Evolutionary conservation across 176 grass and related monocot genomes (phyloP), one percentile per base, ranked within the genome.

Genomic region (Lolium perenne): DNA sequence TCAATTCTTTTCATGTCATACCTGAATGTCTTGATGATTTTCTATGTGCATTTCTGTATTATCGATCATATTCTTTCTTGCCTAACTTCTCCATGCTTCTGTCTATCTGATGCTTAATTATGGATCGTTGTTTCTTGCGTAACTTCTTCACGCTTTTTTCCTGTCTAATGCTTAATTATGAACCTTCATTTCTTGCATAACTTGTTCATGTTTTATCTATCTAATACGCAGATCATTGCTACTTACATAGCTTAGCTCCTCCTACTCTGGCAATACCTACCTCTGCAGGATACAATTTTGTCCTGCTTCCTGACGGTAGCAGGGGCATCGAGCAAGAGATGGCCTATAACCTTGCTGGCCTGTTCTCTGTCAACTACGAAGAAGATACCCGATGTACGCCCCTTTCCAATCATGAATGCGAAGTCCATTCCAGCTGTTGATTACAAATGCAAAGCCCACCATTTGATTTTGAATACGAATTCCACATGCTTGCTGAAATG

Each of bases 1-100:
- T 84, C 13, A 22, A 45, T 84, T 80, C 50, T 76, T 66, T 58
- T 58, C 38, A 68, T 85, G 38, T 22, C 15, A 81, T 88, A 18
- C 2, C 54, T 35, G 14, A 51, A 64, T 62, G 8, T 25, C 53
- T 50, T 69, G 43, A 64, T 11, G 46, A 15, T 61, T 60, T 58
- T 70, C 20, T 78, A 22, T 74, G 8, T 69, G 65, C 8, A 18
- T 66, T 80, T 41, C 18, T 56, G 57, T 56, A 50, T 13, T 13
- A 50, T 47, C 8, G 46, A 47, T 47, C 1, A 0, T 47, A 10
- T 47, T 47, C 46, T 47, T 47, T 47, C 46, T 43, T 43, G 41
- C 5, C 1, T 43, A 43, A 43, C 4, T 43, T 43, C 4, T 43
- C 3, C 41, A 43, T 43, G 4, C 50, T 53, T 53, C 16, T 53